Conservation (phyloP, 331 rosid genomes). For the Saraca asoca region DNA sequence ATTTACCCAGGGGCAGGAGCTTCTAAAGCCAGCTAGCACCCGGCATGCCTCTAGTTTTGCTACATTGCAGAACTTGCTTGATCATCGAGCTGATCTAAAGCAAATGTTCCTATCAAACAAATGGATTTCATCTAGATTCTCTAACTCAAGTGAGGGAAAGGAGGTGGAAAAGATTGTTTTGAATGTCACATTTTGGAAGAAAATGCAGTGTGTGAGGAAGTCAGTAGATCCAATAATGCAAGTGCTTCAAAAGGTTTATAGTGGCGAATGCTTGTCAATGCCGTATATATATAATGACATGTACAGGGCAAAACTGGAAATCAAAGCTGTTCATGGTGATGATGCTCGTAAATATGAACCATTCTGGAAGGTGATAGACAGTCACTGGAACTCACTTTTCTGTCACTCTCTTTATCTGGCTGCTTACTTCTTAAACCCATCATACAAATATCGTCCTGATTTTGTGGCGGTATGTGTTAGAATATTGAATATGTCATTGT, state of each 20-base stretch:
- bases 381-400: slow-evolving; percentile 70
- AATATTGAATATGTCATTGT: slow-evolving; percentile 29
- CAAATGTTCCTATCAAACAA: slow-evolving; percentile 80
- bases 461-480: slow-evolving; percentile 69
- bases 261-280: slow-evolving; percentile 72
- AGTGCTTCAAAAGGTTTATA: slow-evolving; percentile 71
- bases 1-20: slow-evolving; percentile 77
- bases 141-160: slow-evolving; percentile 71
- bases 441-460: slow-evolving; percentile 78
- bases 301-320: slow-evolving; percentile 80
- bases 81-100: slow-evolving; percentile 68
- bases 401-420: slow-evolving; percentile 87
- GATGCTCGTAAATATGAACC: slow-evolving; percentile 75
- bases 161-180: slow-evolving; percentile 74
- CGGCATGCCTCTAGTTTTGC: slow-evolving; percentile 76
- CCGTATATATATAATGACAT: slow-evolving; percentile 74
- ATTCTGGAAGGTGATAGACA: slow-evolving; percentile 86
- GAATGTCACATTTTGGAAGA: slow-evolving; percentile 83
- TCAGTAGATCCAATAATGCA: slow-evolving; percentile 83
- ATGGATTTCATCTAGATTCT: slow-evolving; percentile 75
- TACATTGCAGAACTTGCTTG: slow-evolving; percentile 76
- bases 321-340: slow-evolving; percentile 68
- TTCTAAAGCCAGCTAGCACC: slow-evolving; percentile 66
- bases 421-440: slow-evolving; percentile 87
- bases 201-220: slow-evolving; percentile 63